Conservation (phyloP, 768 basidiomycete species). For the Pulveroboletus sp. region DNA sequence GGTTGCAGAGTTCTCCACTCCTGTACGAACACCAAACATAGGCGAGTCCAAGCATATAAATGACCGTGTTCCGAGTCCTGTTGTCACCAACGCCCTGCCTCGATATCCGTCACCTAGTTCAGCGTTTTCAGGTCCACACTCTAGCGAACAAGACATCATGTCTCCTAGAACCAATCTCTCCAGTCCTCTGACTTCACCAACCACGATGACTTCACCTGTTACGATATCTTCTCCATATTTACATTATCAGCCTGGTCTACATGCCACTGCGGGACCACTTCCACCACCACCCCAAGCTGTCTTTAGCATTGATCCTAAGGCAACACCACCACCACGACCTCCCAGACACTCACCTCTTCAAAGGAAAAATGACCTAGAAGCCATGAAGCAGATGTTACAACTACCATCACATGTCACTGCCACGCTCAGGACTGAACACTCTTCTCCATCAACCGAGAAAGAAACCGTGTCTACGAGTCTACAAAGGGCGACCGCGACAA, state of each 20-base stretch:
- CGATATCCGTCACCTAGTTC: conserved; percentile 28
- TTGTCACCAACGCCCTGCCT: conserved; percentile 47
- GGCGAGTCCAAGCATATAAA: conserved; percentile 58
- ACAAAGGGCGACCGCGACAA: conserved; percentile 13
- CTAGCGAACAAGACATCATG: conserved; percentile 27
- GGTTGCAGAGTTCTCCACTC: conserved; percentile 19
- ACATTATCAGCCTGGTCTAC: conserved; percentile 61
- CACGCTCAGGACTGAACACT: conserved; percentile 30
- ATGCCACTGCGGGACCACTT: conserved; percentile 69
- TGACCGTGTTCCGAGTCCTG: conserved; percentile 58
- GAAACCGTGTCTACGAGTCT: conserved; percentile 25
- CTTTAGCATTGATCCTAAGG: conserved; percentile 43
- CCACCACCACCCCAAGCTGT: conserved; percentile 63
- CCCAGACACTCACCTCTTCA: conserved; percentile 56
- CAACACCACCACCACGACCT: conserved; percentile 55
- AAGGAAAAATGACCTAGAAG: conserved; percentile 46
- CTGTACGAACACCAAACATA: conserved; percentile 54
- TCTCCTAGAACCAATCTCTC: conserved; percentile 22
- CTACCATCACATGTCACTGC: conserved; percentile 52
- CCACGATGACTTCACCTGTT: conserved; percentile 26
- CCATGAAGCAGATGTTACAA: conserved; percentile 56
- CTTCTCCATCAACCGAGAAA: conserved; percentile 16
- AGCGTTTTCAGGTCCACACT: conserved; percentile 23
- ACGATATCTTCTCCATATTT: conserved; percentile 40
- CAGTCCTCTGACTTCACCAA: conserved; percentile 25